These are phyloP conservation scores for Triticum turgidum DNA, from an alignment of 176 grass and related monocot genomes.

Conservation along the genomic window DNA sequence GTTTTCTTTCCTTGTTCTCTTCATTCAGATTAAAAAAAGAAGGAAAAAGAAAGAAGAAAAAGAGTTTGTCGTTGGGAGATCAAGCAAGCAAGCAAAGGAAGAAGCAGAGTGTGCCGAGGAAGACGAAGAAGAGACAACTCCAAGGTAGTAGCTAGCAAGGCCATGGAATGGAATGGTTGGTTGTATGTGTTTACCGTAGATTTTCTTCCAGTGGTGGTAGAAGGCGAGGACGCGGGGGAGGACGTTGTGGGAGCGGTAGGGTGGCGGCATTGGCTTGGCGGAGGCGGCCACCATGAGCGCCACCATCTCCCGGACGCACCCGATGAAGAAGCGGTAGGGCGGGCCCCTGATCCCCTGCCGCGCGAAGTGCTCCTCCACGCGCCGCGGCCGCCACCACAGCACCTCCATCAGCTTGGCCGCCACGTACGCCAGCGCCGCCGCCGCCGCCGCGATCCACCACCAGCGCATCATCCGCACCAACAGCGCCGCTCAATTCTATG, in stretches of 20 bases:
- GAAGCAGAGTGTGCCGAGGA: background rate
- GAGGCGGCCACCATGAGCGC: slow-evolving; percentile 86
- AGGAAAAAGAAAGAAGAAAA: background rate
- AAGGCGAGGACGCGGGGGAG: slow-evolving; percentile 91
- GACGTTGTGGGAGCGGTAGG: slow-evolving; percentile 80
- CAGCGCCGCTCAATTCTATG: background rate
- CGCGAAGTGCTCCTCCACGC: slow-evolving; percentile 84
- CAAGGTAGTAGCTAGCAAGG: background rate
- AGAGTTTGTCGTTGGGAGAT: background rate
- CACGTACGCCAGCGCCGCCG: slow-evolving; percentile 37
- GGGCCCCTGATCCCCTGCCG: slow-evolving; percentile 84
- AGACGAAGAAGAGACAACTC: background rate
- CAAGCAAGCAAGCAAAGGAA: background rate
- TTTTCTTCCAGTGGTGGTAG: slow-evolving; percentile 98
- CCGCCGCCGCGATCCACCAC: slow-evolving; percentile 31
- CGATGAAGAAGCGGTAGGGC: slow-evolving; percentile 87
- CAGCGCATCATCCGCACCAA: slow-evolving; percentile 28
- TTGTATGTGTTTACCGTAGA: slow-evolving; percentile 59
- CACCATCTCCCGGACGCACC: slow-evolving; percentile 92
- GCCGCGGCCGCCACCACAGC: slow-evolving; percentile 90
- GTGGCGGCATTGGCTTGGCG: slow-evolving; percentile 76
- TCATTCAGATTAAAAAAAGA: background rate
- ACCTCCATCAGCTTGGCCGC: slow-evolving; percentile 63
- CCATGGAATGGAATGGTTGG: background rate
- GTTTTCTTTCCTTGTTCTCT: background rate